Conservation (phyloP, 164 flowering plant species). For the Nymphaea thermarum region DNA sequence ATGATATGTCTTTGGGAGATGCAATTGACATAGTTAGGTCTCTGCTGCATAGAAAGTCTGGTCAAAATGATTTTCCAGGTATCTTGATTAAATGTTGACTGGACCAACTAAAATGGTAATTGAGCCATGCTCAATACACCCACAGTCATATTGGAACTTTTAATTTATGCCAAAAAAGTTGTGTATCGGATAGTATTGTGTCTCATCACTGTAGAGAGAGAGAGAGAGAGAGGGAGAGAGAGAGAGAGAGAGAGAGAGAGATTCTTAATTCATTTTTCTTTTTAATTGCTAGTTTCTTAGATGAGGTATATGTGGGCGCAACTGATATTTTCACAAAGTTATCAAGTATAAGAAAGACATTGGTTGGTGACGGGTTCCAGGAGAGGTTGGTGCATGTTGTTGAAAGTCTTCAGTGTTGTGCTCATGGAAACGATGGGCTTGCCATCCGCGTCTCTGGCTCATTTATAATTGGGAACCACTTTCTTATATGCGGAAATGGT, state of each 20-base stretch:
- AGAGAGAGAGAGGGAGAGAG: no score
- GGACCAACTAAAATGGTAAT: no score
- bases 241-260: no score
- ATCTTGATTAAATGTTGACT: no score
- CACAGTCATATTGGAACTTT: no score
- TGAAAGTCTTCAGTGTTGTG: slow-evolving; percentile 86
- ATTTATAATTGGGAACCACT: slow-evolving; percentile 71
- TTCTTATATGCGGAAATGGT: slow-evolving; percentile 93
- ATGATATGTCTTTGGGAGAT: background rate
- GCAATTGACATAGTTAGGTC: background rate
- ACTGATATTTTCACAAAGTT: slow-evolving; percentile 47
- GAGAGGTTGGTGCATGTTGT: slow-evolving; percentile 93
- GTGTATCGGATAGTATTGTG: no score
- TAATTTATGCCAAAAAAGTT: no score
- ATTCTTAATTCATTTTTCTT: background rate
- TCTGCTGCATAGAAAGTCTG: background rate
- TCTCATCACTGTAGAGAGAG: no score
- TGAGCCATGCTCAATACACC: no score
- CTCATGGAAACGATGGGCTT: slow-evolving; percentile 73
- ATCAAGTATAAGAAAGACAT: slow-evolving; percentile 51
- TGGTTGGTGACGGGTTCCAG: slow-evolving; percentile 83
- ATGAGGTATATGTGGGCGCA: slow-evolving; percentile 47
- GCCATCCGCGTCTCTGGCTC: slow-evolving; percentile 89
- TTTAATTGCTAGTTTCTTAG: slow-evolving; percentile 48
- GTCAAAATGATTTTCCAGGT: no score